phyloP scores from a whole-genome alignment of 225 moss, liverwort and hornwort genomes.

The Neckera pumila region DNA sequence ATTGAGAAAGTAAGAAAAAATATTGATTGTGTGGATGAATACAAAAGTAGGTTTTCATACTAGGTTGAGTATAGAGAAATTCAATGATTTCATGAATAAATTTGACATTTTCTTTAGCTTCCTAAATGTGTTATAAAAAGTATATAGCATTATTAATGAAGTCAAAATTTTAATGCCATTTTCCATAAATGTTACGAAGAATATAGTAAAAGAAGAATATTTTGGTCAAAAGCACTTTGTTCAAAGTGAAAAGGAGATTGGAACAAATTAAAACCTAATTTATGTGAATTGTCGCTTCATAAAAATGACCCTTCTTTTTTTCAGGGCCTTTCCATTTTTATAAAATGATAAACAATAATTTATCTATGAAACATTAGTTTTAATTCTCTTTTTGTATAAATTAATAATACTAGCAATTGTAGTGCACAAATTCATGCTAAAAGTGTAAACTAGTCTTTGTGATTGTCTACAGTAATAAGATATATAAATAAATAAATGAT shows the following conservation, averaged over 20 bases:
- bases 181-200: background rate
- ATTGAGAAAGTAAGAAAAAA: background rate
- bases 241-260: background rate
- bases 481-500: too few species aligned
- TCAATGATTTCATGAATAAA: background rate
- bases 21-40: background rate
- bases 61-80: too few species aligned
- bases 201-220: fast-evolving
- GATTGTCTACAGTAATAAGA: background rate
- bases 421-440: fast-evolving
- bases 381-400: fast-evolving
- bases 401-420: fast-evolving
- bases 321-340: too few species aligned
- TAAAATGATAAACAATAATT: background rate
- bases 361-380: background rate
- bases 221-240: too few species aligned
- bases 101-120: too few species aligned
- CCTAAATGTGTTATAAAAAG: too few species aligned
- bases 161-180: too few species aligned
- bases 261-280: background rate
- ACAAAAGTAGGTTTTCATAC: fast-evolving
- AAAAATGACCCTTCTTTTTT: background rate
- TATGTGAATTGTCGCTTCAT: background rate
- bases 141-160: too few species aligned
- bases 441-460: background rate